These are phyloP conservation scores for Zangia roseola DNA, from an alignment of 768 basidiomycete genomes.

Conservation along the genomic window DNA sequence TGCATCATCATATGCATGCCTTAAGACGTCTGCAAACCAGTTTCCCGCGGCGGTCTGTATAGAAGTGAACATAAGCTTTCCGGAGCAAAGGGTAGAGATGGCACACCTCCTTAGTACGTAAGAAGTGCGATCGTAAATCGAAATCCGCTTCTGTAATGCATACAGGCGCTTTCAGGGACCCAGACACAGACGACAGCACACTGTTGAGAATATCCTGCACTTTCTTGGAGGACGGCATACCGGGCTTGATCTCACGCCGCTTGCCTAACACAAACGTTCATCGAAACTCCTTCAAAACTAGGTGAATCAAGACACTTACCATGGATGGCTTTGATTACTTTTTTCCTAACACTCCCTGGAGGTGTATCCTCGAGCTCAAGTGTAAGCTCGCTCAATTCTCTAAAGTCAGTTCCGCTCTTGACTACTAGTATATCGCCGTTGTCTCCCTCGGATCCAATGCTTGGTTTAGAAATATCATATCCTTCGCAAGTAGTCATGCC, in stretches of 20 bases:
- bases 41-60: conserved; percentile 64
- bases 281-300: not conserved
- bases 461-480: conserved; percentile 46
- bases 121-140: conserved; percentile 70
- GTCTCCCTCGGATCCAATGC: conserved; percentile 66
- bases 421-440: conserved; percentile 64
- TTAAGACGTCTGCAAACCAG: conserved; percentile 78
- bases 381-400: conserved; percentile 71
- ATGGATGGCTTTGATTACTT: conserved; percentile 56
- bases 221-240: conserved; percentile 50
- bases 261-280: conserved; percentile 47
- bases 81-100: no score
- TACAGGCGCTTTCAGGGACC: conserved; percentile 68
- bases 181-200: conserved; percentile 66
- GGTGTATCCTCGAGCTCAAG: conserved; percentile 59
- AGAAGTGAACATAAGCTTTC: no score
- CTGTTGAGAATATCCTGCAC: conserved; percentile 61
- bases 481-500: conserved; percentile 64
- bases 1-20: conserved; percentile 75
- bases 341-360: conserved; percentile 57
- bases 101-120: conserved; percentile 65
- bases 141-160: conserved; percentile 64
- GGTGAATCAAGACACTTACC: conserved; percentile 48
- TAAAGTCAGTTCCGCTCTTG: conserved; percentile 86
- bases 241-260: conserved; percentile 60